These are phyloP conservation scores for Phyllosticta citribraziliensis DNA, from an alignment of 2,329 filamentous ascomycete species.

Conservation along the genomic window DNA sequence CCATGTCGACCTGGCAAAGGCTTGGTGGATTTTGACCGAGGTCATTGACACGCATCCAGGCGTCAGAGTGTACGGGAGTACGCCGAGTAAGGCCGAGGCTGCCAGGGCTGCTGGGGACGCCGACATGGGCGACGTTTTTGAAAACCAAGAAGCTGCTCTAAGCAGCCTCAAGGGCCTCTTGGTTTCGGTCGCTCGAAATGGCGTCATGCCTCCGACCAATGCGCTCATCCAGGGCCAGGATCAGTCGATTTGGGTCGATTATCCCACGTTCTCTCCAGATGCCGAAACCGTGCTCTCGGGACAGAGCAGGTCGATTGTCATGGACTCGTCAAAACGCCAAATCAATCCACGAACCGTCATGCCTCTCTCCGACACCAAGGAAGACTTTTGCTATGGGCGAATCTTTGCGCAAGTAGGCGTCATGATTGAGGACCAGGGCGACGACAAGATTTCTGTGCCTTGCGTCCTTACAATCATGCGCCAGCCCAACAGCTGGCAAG, in stretches of 20 bases:
- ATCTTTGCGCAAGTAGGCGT: conserved; percentile 66
- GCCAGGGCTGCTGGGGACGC: conserved; percentile 36
- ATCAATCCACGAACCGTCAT: conserved; percentile 54
- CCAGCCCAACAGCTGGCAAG: conserved; percentile 55
- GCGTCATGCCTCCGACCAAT: conserved; percentile 55
- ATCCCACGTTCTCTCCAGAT: conserved; percentile 63
- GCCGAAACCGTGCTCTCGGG: conserved; percentile 61
- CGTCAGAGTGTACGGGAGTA: conserved; percentile 19
- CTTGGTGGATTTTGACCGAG: conserved; percentile 62
- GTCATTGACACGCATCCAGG: conserved; percentile 28
- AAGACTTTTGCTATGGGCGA: conserved; percentile 69
- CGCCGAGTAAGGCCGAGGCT: conserved; percentile 24
- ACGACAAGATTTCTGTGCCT: conserved; percentile 59
- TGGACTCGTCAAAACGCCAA: conserved; percentile 30
- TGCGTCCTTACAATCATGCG: conserved; percentile 70
- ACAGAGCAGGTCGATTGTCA: conserved; percentile 31
- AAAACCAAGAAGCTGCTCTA: conserved; percentile 45
- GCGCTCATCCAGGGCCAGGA: conserved; percentile 70
- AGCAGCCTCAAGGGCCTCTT: conserved; percentile 63
- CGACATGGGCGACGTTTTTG: conserved; percentile 36
- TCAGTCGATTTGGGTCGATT: conserved; percentile 71
- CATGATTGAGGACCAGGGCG: conserved; percentile 56
- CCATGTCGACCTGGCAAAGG: conserved; percentile 76
- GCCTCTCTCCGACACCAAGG: conserved; percentile 63
- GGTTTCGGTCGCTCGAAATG: conserved; percentile 76